Evolutionary conservation across 176 grass and related monocot species (phyloP).

Genomic region (Rhipidocladum racemiflorum): DNA sequence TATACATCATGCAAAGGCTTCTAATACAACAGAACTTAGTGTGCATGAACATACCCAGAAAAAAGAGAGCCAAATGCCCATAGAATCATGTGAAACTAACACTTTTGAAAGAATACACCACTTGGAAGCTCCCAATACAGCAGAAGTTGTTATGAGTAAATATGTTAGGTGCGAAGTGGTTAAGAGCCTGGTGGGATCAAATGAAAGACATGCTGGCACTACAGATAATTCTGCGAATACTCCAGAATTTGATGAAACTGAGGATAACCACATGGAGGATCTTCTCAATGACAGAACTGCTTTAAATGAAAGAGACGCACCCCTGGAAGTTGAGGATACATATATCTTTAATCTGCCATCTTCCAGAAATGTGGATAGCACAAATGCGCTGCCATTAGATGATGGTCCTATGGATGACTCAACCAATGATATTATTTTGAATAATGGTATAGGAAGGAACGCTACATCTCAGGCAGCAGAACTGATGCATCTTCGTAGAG

Average conservation of each 20-base stretch:
- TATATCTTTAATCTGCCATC: conserved; percentile 11
- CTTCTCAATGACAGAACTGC: neutral
- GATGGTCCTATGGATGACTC: conserved; percentile 25
- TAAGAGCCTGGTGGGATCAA: conserved; percentile 3
- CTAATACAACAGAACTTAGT: conserved; percentile 1
- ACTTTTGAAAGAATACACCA: neutral
- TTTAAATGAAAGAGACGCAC: conserved; percentile 4
- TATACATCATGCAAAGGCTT: conserved; percentile 1
- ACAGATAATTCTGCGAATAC: neutral
- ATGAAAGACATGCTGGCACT: neutral
- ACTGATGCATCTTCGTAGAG: conserved; percentile 27
- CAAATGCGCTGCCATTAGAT: conserved; percentile 1
- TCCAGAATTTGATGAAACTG: neutral
- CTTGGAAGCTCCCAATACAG: conserved; percentile 1
- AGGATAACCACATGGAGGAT: neutral
- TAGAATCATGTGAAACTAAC: conserved; percentile 30
- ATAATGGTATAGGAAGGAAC: conserved; percentile 19
- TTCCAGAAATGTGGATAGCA: conserved; percentile 37
- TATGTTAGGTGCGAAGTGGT: conserved; percentile 11
- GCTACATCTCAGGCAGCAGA: conserved; percentile 27
- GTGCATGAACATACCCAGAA: conserved; percentile 16
- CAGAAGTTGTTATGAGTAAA: neutral
- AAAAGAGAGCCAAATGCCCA: conserved; percentile 19
- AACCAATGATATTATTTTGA: conserved; percentile 29
- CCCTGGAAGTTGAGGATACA: neutral